Evolutionary conservation across 257 asterid genomes (phyloP), one percentile per base, ranked within the genome.

Genomic region (Galeopsis tetrahit): DNA sequence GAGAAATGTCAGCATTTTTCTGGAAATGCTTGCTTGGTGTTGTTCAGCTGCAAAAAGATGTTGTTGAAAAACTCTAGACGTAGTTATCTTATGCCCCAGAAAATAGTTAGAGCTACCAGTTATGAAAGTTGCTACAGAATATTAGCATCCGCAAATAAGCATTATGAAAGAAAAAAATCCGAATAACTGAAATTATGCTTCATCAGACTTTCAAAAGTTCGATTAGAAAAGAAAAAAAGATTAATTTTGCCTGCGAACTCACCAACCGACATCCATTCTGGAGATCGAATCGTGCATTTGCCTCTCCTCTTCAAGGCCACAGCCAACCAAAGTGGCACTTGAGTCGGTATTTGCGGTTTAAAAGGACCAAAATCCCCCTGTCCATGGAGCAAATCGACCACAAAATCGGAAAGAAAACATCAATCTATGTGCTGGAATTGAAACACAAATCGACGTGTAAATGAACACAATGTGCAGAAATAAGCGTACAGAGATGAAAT

Each of bases 291-390:
- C 21, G 89, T 84, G 86, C 99, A 94, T 81, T 91, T 94, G 46
- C 97, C 97, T 85, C 99, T 84, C 81, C 81, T 94, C 88, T 88
- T 91, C 91, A 94, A 78, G 72, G 99, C 96, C 48, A 94, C 86
- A 10, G 99, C 99, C 66, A 94, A 75, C 99, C 99, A 94, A 32
- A 94, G 82, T 4, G 99, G 97, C 35, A 86, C 99, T 75, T 84
- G 85, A 15, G 90, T 80, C 3, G 94, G 85, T 61, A 88, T 89
- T 66, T 88, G 93, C 5, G 97, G 96, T 5, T 82, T 80, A 42
- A 91, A 88, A 31, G 97, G 97, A 46, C 99, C 99, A 76, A 91
- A 94, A 83, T 88, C 93, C 4, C 97, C 99, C 97, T 93, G 71
- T 58, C 66, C 64, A 68, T 49, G 13, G 3, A 65, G 52, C 51